Percentiles rank a stretch among this genome's conserved stretches.
These are phyloP conservation scores for Didymella pinodella DNA, from an alignment of 2,329 filamentous ascomycete species.

Conservation along the genomic window DNA sequence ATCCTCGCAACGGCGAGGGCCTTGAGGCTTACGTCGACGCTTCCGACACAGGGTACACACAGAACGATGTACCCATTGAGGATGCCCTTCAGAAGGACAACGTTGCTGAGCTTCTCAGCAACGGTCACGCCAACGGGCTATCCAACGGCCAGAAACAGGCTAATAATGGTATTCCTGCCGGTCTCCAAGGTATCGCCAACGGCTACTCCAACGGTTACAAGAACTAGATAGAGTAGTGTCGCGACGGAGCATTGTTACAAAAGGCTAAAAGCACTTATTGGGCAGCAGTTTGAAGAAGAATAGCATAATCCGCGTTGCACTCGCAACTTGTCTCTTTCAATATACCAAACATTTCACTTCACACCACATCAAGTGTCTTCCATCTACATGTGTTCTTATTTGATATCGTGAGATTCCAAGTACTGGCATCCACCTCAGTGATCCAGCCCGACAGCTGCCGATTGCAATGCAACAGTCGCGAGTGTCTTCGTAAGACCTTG, in stretches of 20 bases:
- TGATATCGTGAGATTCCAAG: background rate
- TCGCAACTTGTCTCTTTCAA: conserved; percentile 14
- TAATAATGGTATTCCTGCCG: conserved; percentile 23
- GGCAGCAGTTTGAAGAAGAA: conserved; percentile 1
- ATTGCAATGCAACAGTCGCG: background rate
- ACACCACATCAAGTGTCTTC: background rate
- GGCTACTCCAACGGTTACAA: conserved; percentile 44
- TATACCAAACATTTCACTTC: conserved; percentile 17
- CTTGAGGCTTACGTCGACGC: conserved; percentile 74
- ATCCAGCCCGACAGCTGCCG: background rate
- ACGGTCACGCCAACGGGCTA: conserved; percentile 30
- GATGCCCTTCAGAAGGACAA: conserved; percentile 33
- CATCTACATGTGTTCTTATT: background rate
- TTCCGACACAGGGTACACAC: conserved; percentile 70
- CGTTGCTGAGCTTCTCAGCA: conserved; percentile 36
- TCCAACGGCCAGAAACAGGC: conserved; percentile 32
- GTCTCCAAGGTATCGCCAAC: conserved; percentile 37
- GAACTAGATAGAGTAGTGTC: conserved; percentile 29
- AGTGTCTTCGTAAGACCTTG: background rate
- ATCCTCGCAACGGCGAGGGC: conserved; percentile 69
- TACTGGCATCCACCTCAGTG: background rate
- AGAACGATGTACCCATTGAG: conserved; percentile 55
- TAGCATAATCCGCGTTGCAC: conserved; percentile 9
- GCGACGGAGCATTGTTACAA: background rate
- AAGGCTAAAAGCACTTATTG: conserved; percentile 15